Conservation (phyloP, 2,329 filamentous ascomycete species). For the Aspergillus persii region DNA sequence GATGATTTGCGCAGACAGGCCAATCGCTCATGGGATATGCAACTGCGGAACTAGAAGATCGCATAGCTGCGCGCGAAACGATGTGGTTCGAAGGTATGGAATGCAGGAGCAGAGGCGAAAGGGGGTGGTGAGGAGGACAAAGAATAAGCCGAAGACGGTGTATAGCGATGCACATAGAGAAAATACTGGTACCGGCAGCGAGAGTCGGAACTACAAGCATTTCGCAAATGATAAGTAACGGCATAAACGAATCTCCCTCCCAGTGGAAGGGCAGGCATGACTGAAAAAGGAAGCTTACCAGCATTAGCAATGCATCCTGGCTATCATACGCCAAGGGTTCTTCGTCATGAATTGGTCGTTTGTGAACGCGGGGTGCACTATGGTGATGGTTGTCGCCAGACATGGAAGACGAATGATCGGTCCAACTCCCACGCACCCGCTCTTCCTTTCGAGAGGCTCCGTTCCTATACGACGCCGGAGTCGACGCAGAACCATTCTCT, state of each 20-base stretch:
- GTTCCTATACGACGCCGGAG: conserved; percentile 25
- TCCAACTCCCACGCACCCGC: conserved; percentile 30
- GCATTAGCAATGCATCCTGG: conserved; percentile 46
- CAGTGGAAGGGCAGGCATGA: conserved; percentile 15
- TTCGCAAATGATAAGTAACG: conserved; percentile 11
- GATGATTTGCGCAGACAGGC: conserved; percentile 26
- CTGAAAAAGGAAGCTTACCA: conserved; percentile 32
- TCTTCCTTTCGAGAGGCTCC: conserved; percentile 30
- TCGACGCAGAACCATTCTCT: conserved; percentile 23
- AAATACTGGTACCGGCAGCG: conserved; percentile 53
- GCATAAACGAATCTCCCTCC: not conserved
- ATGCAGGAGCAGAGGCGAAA: conserved; percentile 52
- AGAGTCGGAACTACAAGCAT: conserved; percentile 50
- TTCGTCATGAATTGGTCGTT: conserved; percentile 27
- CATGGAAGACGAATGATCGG: conserved; percentile 36
- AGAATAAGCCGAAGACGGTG: conserved; percentile 51
- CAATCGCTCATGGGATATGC: conserved; percentile 45
- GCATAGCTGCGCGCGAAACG: conserved; percentile 51
- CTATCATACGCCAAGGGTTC: conserved; percentile 26
- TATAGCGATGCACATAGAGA: conserved; percentile 55
- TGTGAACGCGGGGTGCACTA: conserved; percentile 24
- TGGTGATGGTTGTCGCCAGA: conserved; percentile 29
- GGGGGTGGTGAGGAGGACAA: conserved; percentile 52
- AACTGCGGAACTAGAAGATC: conserved; percentile 54
- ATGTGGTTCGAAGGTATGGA: conserved; percentile 42